Percentiles rank a stretch among this genome's conserved stretches.
phyloP scores from a whole-genome alignment of 2,329 filamentous ascomycete species.

The Neopestalotiopsis clavispora region DNA sequence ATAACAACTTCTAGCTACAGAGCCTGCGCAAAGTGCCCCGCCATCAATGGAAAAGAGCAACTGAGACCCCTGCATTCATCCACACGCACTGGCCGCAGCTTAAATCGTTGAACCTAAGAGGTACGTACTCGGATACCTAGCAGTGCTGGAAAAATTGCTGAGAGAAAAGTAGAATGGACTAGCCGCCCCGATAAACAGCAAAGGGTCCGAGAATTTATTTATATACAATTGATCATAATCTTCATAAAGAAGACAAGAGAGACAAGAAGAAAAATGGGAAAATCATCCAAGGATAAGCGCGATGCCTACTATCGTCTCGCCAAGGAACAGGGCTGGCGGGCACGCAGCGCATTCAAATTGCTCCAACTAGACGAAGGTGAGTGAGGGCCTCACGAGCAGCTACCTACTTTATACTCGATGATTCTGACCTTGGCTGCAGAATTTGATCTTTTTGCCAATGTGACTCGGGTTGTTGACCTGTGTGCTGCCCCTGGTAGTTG shows the following conservation, averaged over 20 bases:
- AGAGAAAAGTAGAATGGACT: slow-evolving; percentile 11
- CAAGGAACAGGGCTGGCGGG: slow-evolving; percentile 98
- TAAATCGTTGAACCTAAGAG: slow-evolving; percentile 28
- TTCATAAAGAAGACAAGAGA: neutral
- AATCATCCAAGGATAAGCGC: slow-evolving; percentile 98
- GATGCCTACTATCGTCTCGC: slow-evolving; percentile 97
- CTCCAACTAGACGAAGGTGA: slow-evolving; percentile 86
- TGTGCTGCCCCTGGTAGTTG: slow-evolving; percentile 96
- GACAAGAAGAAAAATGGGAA: slow-evolving; percentile 68
- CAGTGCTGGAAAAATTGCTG: slow-evolving; percentile 21
- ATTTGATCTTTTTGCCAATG: slow-evolving; percentile 90
- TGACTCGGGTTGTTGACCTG: slow-evolving; percentile 91
- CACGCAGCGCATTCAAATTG: slow-evolving; percentile 94
- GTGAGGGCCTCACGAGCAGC: neutral
- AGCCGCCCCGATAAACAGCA: neutral
- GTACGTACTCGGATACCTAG: neutral
- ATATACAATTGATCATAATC: slow-evolving; percentile 17
- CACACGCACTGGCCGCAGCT: slow-evolving; percentile 33
- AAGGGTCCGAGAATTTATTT: slow-evolving; percentile 6
- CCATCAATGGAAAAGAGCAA: neutral
- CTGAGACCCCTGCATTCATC: neutral
- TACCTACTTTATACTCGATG: neutral
- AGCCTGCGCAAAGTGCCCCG: neutral
- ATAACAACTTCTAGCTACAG: neutral
- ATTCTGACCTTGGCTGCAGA: slow-evolving; percentile 54